phyloP scores from a whole-genome alignment of 1,284 basidiomycete species.

The Megacollybia platyphylla region DNA sequence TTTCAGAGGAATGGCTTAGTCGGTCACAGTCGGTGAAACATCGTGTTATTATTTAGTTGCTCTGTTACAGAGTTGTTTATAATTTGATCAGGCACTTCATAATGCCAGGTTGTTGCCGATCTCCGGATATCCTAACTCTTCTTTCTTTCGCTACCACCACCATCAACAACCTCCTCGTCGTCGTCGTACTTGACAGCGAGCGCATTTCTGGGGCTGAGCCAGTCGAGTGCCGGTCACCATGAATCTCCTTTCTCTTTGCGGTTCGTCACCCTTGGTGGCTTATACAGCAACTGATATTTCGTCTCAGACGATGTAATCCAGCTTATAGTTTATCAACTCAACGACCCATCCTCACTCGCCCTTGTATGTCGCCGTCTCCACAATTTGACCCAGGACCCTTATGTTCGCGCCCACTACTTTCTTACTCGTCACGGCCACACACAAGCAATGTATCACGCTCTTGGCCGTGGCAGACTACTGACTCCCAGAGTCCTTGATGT shows the following conservation, averaged over 20 bases:
- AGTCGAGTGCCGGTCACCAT: slow-evolving; percentile 2
- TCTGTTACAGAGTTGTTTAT: no score
- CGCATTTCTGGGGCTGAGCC: background rate
- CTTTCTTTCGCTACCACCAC: slow-evolving; percentile 8
- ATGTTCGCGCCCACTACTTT: slow-evolving; percentile 65
- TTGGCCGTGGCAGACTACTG: slow-evolving; percentile 53
- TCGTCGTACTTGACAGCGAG: background rate
- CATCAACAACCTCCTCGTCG: background rate
- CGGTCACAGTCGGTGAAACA: slow-evolving; percentile 10
- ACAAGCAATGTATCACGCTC: slow-evolving; percentile 58
- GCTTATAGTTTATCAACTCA: slow-evolving; percentile 57
- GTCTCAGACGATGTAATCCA: slow-evolving; percentile 56
- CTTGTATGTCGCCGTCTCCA: slow-evolving; percentile 44
- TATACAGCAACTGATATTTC: slow-evolving; percentile 1
- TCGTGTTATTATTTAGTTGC: background rate
- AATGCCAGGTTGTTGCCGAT: no score
- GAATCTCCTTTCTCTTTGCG: slow-evolving; percentile 48
- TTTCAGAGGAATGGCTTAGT: slow-evolving; percentile 42
- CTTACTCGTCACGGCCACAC: slow-evolving; percentile 53
- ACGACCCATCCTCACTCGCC: slow-evolving; percentile 46
- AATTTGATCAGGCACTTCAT: no score
- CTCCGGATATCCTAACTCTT: background rate
- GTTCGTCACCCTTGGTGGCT: slow-evolving; percentile 21
- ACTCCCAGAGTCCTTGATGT: slow-evolving; percentile 59
- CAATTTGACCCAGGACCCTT: slow-evolving; percentile 56